Percentiles rank a stretch among this genome's conserved stretches.
Conservation (phyloP, 495 filamentous ascomycete species). For the Aspergillus biplanus region DNA sequence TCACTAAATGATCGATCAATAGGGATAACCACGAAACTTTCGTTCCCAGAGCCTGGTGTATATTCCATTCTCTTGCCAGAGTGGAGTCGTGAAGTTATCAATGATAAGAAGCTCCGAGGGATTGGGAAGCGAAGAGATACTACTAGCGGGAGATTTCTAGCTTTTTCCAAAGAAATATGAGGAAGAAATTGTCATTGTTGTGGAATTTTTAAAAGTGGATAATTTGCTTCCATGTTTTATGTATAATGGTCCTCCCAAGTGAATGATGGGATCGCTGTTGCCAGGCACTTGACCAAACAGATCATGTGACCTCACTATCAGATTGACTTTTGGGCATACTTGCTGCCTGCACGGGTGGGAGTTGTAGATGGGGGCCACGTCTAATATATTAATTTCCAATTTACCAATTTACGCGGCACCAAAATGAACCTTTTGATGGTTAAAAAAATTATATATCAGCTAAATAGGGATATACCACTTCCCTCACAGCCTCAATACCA, state of each 20-base stretch:
- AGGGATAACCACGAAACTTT: conserved; percentile 35
- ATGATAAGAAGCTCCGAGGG: background rate
- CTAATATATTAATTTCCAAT: no score
- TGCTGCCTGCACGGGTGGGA: no score
- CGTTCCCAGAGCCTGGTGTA: conserved; percentile 24
- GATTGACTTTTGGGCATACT: background rate
- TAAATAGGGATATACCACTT: no score
- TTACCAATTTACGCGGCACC: no score
- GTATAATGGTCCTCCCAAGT: background rate
- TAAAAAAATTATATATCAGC: no score
- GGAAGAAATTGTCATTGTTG: background rate
- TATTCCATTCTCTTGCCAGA: background rate
- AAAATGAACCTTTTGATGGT: no score
- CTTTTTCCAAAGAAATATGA: background rate
- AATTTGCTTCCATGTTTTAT: background rate
- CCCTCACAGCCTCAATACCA: no score
- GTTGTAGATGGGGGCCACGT: no score
- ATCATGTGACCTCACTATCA: conserved; percentile 10
- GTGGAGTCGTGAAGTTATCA: conserved; percentile 3
- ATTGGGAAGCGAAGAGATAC: background rate
- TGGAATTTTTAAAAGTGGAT: background rate
- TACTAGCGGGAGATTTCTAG: background rate
- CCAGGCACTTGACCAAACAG: background rate
- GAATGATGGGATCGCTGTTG: background rate
- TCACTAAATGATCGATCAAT: conserved; percentile 38